A percentile compares a stretch with the other conserved stretches of the same genome.
These are phyloP conservation scores for Cordyceps fumosorosea DNA, from an alignment of 2,329 filamentous ascomycete genomes.

Conservation along the genomic window DNA sequence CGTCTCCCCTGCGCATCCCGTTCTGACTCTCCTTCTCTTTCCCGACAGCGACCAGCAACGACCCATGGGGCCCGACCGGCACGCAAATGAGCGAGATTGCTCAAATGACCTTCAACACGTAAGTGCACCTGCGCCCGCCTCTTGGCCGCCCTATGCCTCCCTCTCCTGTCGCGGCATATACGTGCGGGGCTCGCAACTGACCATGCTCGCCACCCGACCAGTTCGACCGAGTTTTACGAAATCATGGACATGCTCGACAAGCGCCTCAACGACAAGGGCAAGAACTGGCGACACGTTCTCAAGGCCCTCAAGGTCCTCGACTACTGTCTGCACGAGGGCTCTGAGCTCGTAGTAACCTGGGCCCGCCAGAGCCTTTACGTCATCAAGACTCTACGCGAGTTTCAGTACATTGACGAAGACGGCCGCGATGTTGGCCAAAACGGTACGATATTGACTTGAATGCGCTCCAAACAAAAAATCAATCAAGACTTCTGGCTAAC, in stretches of 20 bases:
- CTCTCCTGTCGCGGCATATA: conserved; percentile 1
- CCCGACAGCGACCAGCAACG: conserved; percentile 86
- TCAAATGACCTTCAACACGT: conserved; percentile 97
- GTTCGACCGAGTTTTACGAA: conserved; percentile 95
- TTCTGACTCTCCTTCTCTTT: neutral
- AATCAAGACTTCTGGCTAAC: conserved; percentile 12
- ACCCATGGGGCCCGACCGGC: conserved; percentile 95
- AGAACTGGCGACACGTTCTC: conserved; percentile 97
- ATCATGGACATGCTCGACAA: conserved; percentile 99
- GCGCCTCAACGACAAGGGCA: conserved; percentile 96
- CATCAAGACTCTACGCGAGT: conserved; percentile 96
- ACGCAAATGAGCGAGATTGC: conserved; percentile 99
- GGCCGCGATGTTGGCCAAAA: conserved; percentile 93
- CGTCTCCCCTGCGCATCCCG: conserved; percentile 1
- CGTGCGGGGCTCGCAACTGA: conserved; percentile 6
- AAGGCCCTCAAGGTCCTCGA: conserved; percentile 97
- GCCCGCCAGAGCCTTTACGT: conserved; percentile 97
- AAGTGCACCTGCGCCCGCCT: conserved; percentile 31
- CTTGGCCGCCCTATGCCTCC: neutral
- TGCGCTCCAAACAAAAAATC: neutral
- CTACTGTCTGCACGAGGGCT: conserved; percentile 96
- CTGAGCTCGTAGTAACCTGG: conserved; percentile 95
- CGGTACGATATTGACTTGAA: conserved; percentile 51
- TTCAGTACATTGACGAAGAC: conserved; percentile 94
- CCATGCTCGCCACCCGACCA: conserved; percentile 28